Percentiles rank a stretch among this genome's conserved stretches.
Conservation (phyloP, 129 eudicot species). For the Chrysanthemum seticuspe region DNA sequence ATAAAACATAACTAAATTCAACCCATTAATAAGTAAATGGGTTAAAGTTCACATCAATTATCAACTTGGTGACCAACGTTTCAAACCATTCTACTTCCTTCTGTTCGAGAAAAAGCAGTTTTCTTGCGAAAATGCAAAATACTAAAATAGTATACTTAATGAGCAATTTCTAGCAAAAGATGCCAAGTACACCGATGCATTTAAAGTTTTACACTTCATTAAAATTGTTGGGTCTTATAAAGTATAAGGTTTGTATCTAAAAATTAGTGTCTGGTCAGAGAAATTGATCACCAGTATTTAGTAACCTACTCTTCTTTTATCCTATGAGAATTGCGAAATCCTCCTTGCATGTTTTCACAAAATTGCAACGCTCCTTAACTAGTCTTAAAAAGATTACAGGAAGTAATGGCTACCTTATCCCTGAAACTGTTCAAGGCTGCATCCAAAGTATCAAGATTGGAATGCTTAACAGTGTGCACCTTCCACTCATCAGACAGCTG, state of each 20-base stretch:
- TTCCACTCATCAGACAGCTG: conserved; percentile 45
- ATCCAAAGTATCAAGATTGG: conserved; percentile 40
- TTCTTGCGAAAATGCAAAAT: neutral
- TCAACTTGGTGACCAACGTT: neutral
- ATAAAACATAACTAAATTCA: too few species aligned
- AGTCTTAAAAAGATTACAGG: neutral
- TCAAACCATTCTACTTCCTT: neutral
- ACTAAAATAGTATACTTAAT: neutral
- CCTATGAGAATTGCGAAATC: too few species aligned
- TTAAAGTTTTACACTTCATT: neutral
- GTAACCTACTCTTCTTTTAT: neutral
- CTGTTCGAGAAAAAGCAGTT: neutral
- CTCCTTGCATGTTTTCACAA: neutral
- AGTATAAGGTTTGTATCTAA: neutral
- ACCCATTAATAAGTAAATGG: too few species aligned
- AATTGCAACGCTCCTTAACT: neutral
- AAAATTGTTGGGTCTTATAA: neutral
- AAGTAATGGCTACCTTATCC: conserved; percentile 38
- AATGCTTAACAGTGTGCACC: conserved; percentile 30
- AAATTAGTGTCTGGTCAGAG: neutral
- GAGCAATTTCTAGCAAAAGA: neutral
- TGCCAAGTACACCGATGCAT: neutral
- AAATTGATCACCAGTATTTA: neutral
- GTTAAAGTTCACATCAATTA: too few species aligned
- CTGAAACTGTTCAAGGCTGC: conserved; percentile 42